Evolutionary conservation across 306 rosid genomes (phyloP), one percentile per base, ranked within the genome.

Genomic region (Lagenaria siceraria): DNA sequence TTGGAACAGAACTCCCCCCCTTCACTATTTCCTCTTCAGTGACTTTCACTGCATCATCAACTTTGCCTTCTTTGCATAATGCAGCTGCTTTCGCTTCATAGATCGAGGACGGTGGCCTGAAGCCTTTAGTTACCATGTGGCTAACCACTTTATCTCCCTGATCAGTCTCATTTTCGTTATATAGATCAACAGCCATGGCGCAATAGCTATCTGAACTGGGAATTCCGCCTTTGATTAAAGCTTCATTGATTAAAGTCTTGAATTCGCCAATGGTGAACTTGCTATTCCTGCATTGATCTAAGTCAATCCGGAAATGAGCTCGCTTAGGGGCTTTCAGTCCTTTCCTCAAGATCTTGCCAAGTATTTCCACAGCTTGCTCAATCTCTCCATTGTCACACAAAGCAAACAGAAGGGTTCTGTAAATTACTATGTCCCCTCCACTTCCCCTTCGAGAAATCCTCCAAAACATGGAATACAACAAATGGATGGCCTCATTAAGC

Each of bases 401-500:
- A 43, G 86, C 83, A 62, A 83, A 78, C 42, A 81, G 77, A 58
- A 86, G 78, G 27, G 69, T 86, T 72, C 85, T 78, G 55, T 83
- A 86, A 31, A 83, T 72, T 0, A 79, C 81, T 25, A 86, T 78
- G 78, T 86, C 89, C 49, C 78, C 89, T 12, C 86, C 89, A 76
- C 85, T 63, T 10, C 87, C 89, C 85, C 80, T 86, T 48, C 43
- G 85, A 24, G 89, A 83, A 49, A 86, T 86, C 71, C 87, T 79
- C 87, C 87, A 86, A 79, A 86, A 86, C 89, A 86, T 86, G 9
- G 87, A 83, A 75, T 83, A 83, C 80, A 86, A 52, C 76, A 86
- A 83, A 81, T 81, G 89, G 33, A 55, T 59, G 33, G 81, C 85
- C 81, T 86, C 89, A 58, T 81, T 63, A 21, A 86, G 81, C 78